A percentile compares a stretch with the other conserved stretches of the same genome.
Evolutionary conservation across 2,329 filamentous ascomycete species (phyloP).

Genomic region (Ophiosphaerella herpotricha): DNA sequence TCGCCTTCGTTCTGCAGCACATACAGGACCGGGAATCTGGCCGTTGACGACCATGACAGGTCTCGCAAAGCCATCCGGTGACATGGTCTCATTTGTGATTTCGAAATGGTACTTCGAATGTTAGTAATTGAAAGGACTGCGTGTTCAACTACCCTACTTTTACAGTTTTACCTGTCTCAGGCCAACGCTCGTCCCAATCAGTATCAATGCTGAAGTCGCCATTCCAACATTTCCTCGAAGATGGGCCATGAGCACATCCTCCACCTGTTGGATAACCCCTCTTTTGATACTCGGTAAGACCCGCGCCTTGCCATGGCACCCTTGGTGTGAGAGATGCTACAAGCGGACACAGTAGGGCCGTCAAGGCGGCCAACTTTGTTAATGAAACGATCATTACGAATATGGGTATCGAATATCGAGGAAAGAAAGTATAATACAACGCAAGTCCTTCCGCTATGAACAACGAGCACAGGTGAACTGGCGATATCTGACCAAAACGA

Average conservation of each 20-base stretch:
- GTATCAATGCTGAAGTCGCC: slow-evolving; percentile 48
- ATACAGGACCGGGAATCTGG: slow-evolving; percentile 53
- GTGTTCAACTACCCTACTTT: slow-evolving; percentile 19
- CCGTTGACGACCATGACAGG: slow-evolving; percentile 52
- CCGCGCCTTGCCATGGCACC: slow-evolving; percentile 30
- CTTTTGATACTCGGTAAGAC: slow-evolving; percentile 13
- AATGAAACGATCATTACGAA: slow-evolving; percentile 14
- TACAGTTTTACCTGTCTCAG: slow-evolving; percentile 47
- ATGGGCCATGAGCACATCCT: slow-evolving; percentile 26
- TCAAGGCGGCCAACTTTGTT: slow-evolving; percentile 6
- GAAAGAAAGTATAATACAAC: slow-evolving; percentile 11
- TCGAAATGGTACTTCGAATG: slow-evolving; percentile 49
- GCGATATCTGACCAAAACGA: slow-evolving; percentile 7
- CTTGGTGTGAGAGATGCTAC: slow-evolving; percentile 21
- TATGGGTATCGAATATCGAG: slow-evolving; percentile 3
- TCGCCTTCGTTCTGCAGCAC: slow-evolving; percentile 17
- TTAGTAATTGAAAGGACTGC: background rate
- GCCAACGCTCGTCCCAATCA: slow-evolving; percentile 51
- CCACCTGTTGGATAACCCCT: slow-evolving; percentile 15
- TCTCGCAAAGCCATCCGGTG: slow-evolving; percentile 53
- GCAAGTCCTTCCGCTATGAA: slow-evolving; percentile 1
- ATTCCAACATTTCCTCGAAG: slow-evolving; percentile 29
- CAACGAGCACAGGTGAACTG: slow-evolving; percentile 5
- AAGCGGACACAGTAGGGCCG: slow-evolving; percentile 19
- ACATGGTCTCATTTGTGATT: slow-evolving; percentile 49